Conservation (phyloP, 1,284 basidiomycete species). For the Apiotrichum mycotoxinovorans region DNA sequence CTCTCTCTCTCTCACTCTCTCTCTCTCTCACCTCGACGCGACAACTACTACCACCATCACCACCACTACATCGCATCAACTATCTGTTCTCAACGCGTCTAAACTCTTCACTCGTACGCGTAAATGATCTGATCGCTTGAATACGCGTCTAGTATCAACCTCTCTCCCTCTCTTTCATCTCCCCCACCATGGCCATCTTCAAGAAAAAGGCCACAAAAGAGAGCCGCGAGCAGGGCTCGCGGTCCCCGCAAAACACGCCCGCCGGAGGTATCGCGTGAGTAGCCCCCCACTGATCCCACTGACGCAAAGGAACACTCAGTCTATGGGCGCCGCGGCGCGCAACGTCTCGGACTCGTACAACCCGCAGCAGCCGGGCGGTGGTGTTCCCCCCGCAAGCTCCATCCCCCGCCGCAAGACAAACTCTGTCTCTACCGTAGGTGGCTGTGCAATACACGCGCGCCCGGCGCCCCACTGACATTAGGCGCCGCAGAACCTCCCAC, state of each 20-base stretch:
- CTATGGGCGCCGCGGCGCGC: slow-evolving; percentile 9
- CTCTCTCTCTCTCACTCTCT: neutral
- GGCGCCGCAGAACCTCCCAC: neutral
- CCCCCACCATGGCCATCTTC: slow-evolving; percentile 23
- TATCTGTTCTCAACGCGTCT: too few relatives aligned
- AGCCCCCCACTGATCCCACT: neutral
- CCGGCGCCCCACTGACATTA: neutral
- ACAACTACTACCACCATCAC: too few relatives aligned
- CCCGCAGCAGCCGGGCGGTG: neutral
- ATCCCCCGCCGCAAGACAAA: slow-evolving; percentile 15
- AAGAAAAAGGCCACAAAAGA: slow-evolving; percentile 24
- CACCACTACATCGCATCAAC: neutral
- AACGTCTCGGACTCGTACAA: slow-evolving; percentile 17
- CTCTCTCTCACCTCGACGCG: too few relatives aligned
- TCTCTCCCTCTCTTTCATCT: too few relatives aligned
- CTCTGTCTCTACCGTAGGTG: slow-evolving; percentile 1
- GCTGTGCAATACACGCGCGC: too few relatives aligned
- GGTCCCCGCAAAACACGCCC: slow-evolving; percentile 20
- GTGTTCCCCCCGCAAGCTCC: neutral
- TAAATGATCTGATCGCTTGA: too few relatives aligned
- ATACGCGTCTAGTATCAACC: too few relatives aligned
- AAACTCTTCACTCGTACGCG: too few relatives aligned
- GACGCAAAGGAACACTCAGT: neutral
- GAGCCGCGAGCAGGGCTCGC: slow-evolving; percentile 17
- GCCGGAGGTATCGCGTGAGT: slow-evolving; percentile 15